These are phyloP conservation scores for Aspergillus funiculosus DNA, from an alignment of 495 filamentous ascomycete species.

Conservation along the genomic window DNA sequence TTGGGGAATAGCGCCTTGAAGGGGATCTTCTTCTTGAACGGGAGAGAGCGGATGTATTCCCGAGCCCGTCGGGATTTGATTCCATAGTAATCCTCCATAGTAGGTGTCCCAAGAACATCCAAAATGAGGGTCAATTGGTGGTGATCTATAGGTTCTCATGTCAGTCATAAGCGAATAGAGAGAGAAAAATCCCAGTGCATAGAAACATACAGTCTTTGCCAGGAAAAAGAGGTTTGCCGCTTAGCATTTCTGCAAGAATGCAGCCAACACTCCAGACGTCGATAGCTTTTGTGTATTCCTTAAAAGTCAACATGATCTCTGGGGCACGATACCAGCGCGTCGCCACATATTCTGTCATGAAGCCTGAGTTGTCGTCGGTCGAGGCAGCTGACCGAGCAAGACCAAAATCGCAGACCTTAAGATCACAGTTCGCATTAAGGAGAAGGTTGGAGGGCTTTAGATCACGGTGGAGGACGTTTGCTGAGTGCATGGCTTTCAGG, in stretches of 20 bases:
- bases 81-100: conserved; percentile 99
- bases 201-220: conserved; percentile 91
- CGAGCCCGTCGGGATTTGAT: conserved; percentile 98
- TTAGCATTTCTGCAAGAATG: conserved; percentile 99
- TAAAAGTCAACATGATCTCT: conserved; percentile 99
- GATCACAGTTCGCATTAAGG: conserved; percentile 96
- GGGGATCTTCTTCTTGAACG: conserved; percentile 99
- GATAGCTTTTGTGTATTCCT: conserved; percentile 99
- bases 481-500: conserved; percentile 98
- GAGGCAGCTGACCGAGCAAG: conserved; percentile 88
- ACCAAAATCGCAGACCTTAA: conserved; percentile 99
- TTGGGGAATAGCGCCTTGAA: conserved; percentile 97
- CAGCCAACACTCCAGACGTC: conserved; percentile 99
- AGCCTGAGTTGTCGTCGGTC: conserved; percentile 97
- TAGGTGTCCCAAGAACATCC: conserved; percentile 96
- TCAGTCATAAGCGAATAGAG: conserved; percentile 15
- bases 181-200: too few relatives aligned
- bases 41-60: conserved; percentile 97
- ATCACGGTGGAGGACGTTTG: conserved; percentile 96
- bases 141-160: conserved; percentile 58
- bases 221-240: conserved; percentile 96
- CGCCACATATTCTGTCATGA: conserved; percentile 99
- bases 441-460: conserved; percentile 95
- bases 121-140: conserved; percentile 97
- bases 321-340: conserved; percentile 99